Evolutionary conservation across 2,329 filamentous ascomycete genomes (phyloP).

Genomic region (Pseudophaeomoniella oleicola): DNA sequence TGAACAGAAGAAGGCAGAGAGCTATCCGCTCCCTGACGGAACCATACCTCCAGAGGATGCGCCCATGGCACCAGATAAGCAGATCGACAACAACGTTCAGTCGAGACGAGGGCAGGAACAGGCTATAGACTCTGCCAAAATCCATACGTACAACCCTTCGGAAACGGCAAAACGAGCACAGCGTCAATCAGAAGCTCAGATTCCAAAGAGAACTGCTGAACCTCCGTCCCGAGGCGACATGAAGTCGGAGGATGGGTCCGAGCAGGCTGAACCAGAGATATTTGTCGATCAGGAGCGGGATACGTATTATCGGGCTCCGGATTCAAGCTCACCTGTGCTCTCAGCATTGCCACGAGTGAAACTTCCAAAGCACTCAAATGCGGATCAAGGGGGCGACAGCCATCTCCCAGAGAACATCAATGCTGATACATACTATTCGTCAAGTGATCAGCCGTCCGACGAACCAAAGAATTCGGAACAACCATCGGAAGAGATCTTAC

Average conservation of each 20-base stretch:
- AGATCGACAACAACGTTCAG: conserved; percentile 20
- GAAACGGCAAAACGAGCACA: conserved; percentile 31
- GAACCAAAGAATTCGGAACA: too few species aligned
- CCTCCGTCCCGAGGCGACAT: conserved; percentile 18
- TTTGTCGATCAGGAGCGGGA: conserved; percentile 41
- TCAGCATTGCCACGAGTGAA: conserved; percentile 41
- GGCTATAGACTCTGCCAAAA: conserved; percentile 10
- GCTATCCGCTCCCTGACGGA: conserved; percentile 33
- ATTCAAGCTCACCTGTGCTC: conserved; percentile 28
- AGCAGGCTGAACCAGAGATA: conserved; percentile 14
- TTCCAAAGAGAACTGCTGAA: conserved; percentile 36
- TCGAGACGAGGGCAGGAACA: conserved; percentile 15
- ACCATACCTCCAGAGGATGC: conserved; percentile 26
- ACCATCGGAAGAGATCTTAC: conserved; percentile 43
- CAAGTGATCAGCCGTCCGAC: conserved; percentile 13
- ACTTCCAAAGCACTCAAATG: conserved; percentile 37
- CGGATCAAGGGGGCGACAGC: conserved; percentile 26
- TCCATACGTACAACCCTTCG: conserved; percentile 18
- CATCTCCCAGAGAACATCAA: conserved; percentile 33
- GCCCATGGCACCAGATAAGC: conserved; percentile 18
- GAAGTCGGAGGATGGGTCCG: conserved; percentile 12
- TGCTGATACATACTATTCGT: conserved; percentile 38
- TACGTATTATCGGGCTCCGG: conserved; percentile 39
- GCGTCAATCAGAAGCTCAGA: conserved; percentile 33
- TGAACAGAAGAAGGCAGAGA: conserved; percentile 29